Percentiles rank a stretch among this genome's conserved stretches.
These are phyloP conservation scores for Leccinum disarticulatum DNA, from an alignment of 768 basidiomycete genomes.

Conservation along the genomic window DNA sequence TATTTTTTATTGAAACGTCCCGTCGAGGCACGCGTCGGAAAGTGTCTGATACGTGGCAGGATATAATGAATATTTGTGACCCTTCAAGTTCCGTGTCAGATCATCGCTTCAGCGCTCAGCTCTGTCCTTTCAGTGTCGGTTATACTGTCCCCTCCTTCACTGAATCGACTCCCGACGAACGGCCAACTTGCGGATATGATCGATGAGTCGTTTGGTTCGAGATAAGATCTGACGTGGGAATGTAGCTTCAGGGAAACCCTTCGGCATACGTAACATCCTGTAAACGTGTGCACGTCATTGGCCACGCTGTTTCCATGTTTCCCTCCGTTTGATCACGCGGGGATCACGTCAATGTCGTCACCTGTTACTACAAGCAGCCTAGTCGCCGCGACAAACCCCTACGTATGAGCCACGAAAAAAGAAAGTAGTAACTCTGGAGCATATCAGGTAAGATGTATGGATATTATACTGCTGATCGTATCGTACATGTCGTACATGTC, in stretches of 20 bases:
- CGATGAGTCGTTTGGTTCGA: not conserved
- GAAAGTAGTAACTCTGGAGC: slow-evolving; percentile 7
- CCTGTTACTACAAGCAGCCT: slow-evolving; percentile 8
- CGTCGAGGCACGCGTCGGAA: not conserved
- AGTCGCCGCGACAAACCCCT: not conserved
- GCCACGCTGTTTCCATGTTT: slow-evolving; percentile 12
- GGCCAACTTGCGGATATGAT: not conserved
- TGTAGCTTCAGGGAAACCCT: not conserved
- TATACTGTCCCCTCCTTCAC: not conserved
- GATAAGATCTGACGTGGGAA: not conserved
- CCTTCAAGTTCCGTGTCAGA: not conserved
- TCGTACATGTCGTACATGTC: slow-evolving; percentile 30
- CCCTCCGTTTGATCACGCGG: slow-evolving; percentile 3
- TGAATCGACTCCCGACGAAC: not conserved
- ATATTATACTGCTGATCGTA: slow-evolving; percentile 27
- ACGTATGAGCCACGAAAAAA: not conserved
- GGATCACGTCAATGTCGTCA: slow-evolving; percentile 2
- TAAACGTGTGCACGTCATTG: not conserved
- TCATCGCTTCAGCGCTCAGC: not conserved
- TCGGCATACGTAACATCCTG: not conserved
- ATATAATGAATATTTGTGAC: not conserved
- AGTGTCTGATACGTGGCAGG: not conserved
- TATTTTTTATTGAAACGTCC: not conserved
- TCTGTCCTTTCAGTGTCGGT: too few relatives aligned
- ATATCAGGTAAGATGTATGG: slow-evolving; percentile 13